phyloP scores from a whole-genome alignment of 176 grass and related monocot species.

The Tillandsia fasciculata region DNA sequence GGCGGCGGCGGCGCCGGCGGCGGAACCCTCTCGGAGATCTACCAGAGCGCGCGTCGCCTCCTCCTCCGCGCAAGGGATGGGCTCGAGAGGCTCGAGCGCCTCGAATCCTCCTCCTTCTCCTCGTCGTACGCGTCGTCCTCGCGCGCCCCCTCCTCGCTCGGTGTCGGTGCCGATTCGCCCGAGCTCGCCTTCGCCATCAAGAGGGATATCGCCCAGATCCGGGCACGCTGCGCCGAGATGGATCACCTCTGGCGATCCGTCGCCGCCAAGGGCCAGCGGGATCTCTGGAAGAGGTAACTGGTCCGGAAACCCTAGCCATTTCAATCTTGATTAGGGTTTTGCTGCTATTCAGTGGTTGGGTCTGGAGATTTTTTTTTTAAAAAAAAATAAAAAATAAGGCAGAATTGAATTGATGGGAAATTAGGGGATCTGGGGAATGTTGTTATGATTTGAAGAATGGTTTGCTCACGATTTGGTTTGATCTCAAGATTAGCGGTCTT shows the following conservation, averaged over 20 bases:
- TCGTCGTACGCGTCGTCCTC: slow-evolving; percentile 39
- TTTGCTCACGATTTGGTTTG: no score
- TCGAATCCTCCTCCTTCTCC: slow-evolving; percentile 48
- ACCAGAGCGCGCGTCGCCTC: slow-evolving; percentile 69
- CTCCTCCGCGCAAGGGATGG: slow-evolving; percentile 58
- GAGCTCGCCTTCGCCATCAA: slow-evolving; percentile 36
- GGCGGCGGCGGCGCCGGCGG: slow-evolving; percentile 36
- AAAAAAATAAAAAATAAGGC: no score
- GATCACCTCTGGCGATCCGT: slow-evolving; percentile 84
- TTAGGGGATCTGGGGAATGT: no score
- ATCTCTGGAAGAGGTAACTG: slow-evolving; percentile 94
- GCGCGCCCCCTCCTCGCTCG: slow-evolving; percentile 11
- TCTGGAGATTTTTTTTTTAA: neutral
- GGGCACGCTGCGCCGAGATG: slow-evolving; percentile 84
- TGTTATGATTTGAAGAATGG: no score
- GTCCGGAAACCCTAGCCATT: neutral
- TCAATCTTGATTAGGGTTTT: neutral
- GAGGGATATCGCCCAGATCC: slow-evolving; percentile 86
- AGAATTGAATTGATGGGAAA: no score
- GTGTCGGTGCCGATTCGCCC: slow-evolving; percentile 16
- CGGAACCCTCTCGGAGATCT: slow-evolving; percentile 80
- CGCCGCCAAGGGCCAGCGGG: slow-evolving; percentile 65
- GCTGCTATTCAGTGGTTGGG: neutral
- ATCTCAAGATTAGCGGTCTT: no score
- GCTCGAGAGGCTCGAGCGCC: slow-evolving; percentile 58